Evolutionary conservation across 768 basidiomycete species (phyloP).

Genomic region (Psilocybe sp.): DNA sequence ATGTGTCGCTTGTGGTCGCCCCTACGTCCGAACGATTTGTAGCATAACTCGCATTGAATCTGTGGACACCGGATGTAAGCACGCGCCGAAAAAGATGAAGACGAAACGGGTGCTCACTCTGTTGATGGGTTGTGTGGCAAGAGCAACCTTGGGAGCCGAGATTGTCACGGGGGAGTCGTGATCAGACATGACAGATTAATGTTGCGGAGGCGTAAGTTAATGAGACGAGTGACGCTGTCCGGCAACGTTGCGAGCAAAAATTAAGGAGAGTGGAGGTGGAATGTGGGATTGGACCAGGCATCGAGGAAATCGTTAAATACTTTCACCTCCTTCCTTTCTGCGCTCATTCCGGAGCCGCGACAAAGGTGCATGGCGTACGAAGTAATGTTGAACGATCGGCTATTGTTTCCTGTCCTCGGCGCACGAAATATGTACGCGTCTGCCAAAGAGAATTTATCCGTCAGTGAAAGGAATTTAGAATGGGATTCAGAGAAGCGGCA

Average conservation of each 20-base stretch:
- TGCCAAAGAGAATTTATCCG: conserved; percentile 12
- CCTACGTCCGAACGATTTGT: conserved; percentile 50
- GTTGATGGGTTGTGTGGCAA: background rate
- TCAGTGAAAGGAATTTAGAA: conserved; percentile 7
- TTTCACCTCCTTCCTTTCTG: background rate
- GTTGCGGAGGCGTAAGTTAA: conserved; percentile 8
- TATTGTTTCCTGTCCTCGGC: conserved; percentile 18
- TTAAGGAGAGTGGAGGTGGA: conserved; percentile 13
- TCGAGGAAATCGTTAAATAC: too few species aligned
- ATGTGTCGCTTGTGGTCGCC: conserved; percentile 62
- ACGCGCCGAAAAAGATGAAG: background rate
- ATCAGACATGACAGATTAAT: background rate
- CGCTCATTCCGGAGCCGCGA: conserved; percentile 18
- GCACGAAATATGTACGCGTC: conserved; percentile 11
- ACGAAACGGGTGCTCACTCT: background rate
- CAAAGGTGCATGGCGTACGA: conserved; percentile 17
- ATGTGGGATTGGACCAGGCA: conserved; percentile 6
- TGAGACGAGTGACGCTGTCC: conserved; percentile 37
- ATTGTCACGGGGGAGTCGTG: background rate
- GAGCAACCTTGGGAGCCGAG: background rate
- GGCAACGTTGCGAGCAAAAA: conserved; percentile 35
- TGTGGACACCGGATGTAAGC: background rate
- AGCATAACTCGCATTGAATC: conserved; percentile 39
- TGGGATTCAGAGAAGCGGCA: conserved; percentile 1
- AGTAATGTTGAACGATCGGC: conserved; percentile 15